Conservation (phyloP, 73 alveolate genomes). For the Blepharisma japonicum region DNA sequence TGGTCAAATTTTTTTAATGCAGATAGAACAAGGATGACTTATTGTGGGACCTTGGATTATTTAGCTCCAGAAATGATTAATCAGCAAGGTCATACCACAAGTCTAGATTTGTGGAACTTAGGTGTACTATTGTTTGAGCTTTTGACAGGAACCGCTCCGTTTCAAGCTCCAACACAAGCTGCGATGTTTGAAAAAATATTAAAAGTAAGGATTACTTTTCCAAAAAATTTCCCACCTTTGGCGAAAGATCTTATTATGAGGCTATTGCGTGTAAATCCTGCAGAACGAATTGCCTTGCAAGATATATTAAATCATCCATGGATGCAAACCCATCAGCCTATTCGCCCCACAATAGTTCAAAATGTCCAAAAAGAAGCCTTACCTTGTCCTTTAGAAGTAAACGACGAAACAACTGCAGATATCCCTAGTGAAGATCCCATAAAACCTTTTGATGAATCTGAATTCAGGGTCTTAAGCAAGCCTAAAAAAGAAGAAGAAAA, state of each 20-base stretch:
- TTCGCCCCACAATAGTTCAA: constrained; percentile 6
- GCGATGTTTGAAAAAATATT: constrained; percentile 58
- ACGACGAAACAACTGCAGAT: neutral
- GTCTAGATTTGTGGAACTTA: constrained; percentile 91
- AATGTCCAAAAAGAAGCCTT: constrained; percentile 7
- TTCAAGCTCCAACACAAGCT: constrained; percentile 52
- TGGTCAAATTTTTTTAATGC: constrained; percentile 27
- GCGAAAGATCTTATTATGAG: constrained; percentile 56
- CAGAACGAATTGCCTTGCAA: constrained; percentile 53
- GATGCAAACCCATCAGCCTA: constrained; percentile 35
- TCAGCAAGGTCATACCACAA: constrained; percentile 71
- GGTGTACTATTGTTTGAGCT: constrained; percentile 83
- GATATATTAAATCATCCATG: constrained; percentile 43
- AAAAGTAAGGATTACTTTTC: constrained; percentile 61
- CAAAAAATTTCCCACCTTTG: constrained; percentile 44
- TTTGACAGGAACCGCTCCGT: constrained; percentile 77
- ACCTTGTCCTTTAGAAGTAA: constrained; percentile 9
- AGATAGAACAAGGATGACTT: constrained; percentile 52
- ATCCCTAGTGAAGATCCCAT: neutral
- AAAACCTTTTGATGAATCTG: constrained; percentile 17
- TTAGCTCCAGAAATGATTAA: constrained; percentile 98
- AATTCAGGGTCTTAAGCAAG: neutral
- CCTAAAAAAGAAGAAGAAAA: constrained; percentile 4
- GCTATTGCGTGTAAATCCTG: constrained; percentile 55
- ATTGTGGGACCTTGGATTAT: constrained; percentile 98